Evolutionary conservation across 2,329 filamentous ascomycete genomes (phyloP).

Genomic region (Nemania sp.): DNA sequence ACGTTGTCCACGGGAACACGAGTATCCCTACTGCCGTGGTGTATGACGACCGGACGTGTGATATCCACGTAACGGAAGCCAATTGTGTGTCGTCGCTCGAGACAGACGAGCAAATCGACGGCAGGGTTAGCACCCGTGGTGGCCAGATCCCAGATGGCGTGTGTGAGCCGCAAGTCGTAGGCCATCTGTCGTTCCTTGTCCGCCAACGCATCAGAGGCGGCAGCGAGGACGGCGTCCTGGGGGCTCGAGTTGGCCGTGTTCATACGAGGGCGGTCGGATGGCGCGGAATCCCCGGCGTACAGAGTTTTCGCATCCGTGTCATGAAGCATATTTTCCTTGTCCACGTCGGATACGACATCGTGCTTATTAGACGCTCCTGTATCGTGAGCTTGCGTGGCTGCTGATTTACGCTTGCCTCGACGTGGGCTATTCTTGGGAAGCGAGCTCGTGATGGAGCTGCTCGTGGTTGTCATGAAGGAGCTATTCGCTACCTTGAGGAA

Average conservation of each 20-base stretch:
- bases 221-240: conserved; percentile 47
- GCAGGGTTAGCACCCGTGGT: conserved; percentile 92
- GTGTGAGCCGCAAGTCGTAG: conserved; percentile 85
- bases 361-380: conserved; percentile 42
- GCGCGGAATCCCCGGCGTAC: conserved; percentile 53
- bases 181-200: conserved; percentile 73
- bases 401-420: conserved; percentile 61
- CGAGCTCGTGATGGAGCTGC: conserved; percentile 79
- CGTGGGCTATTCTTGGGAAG: conserved; percentile 67
- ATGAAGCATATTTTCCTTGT: conserved; percentile 55
- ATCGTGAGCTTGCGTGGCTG: conserved; percentile 41
- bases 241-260: conserved; percentile 35
- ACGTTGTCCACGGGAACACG: conserved; percentile 95
- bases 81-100: conserved; percentile 88
- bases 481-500: conserved; percentile 94
- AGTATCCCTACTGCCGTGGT: conserved; percentile 88
- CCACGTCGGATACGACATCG: conserved; percentile 45
- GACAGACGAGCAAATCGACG: conserved; percentile 87
- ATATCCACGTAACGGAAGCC: conserved; percentile 98
- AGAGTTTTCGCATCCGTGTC: conserved; percentile 35
- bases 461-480: conserved; percentile 91
- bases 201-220: conserved; percentile 64
- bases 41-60: conserved; percentile 86
- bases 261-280: conserved; percentile 46
- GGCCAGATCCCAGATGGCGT: conserved; percentile 91